These are phyloP conservation scores for Aphelidium insulamus DNA, from an alignment of 371 early-diverging fungal genomes.

Conservation along the genomic window DNA sequence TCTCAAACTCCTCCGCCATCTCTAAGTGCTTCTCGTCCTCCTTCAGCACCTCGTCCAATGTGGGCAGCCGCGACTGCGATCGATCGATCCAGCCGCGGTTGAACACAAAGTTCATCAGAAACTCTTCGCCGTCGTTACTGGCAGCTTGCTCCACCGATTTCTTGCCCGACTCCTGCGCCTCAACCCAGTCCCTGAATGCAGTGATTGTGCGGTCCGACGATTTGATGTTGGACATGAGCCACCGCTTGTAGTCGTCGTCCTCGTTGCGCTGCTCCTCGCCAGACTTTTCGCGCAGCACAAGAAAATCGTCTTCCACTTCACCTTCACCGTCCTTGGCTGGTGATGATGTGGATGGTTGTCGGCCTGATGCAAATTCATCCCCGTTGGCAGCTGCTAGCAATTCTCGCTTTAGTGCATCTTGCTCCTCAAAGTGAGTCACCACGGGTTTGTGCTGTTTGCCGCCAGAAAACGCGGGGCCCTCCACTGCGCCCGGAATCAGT, in stretches of 20 bases:
- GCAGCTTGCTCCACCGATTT: not conserved
- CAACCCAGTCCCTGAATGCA: not conserved
- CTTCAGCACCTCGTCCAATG: constrained; percentile 39
- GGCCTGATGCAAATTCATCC: too few relatives aligned
- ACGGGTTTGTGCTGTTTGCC: constrained; percentile 1
- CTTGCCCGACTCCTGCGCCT: not conserved
- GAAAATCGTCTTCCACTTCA: constrained; percentile 31
- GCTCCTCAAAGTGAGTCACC: constrained; percentile 58
- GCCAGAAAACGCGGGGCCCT: constrained; percentile 21
- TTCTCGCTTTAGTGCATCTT: constrained; percentile 52
- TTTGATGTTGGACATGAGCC: constrained; percentile 37
- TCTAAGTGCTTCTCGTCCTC: constrained; percentile 44
- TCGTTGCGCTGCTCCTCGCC: constrained; percentile 45
- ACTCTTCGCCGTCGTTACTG: constrained; percentile 40
- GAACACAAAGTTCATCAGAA: constrained; percentile 67
- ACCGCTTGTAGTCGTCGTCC: constrained; percentile 59
- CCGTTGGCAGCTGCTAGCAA: too few relatives aligned
- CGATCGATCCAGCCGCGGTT: constrained; percentile 87
- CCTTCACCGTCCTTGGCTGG: constrained; percentile 35
- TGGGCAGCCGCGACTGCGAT: constrained; percentile 22
- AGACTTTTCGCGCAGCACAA: constrained; percentile 43
- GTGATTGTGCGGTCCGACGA: not conserved
- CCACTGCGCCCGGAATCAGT: constrained; percentile 33
- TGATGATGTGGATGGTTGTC: constrained; percentile 2
- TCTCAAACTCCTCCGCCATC: constrained; percentile 66